Evolutionary conservation across 2,329 filamentous ascomycete genomes (phyloP).

Genomic region (Daldinia sp.): DNA sequence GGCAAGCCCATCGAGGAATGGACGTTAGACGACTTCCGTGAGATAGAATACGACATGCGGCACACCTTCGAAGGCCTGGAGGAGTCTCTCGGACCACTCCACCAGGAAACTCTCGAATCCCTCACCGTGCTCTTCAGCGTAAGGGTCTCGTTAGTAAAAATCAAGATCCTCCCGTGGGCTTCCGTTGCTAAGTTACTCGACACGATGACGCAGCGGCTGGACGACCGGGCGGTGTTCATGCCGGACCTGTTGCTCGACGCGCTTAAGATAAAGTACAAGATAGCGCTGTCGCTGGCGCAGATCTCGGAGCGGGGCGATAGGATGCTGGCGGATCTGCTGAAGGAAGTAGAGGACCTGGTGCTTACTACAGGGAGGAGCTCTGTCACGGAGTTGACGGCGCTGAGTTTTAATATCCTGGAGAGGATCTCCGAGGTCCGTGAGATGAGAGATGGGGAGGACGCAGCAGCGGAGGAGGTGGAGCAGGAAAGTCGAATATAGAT

Average conservation of each 20-base stretch:
- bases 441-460: neutral
- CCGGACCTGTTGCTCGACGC: neutral
- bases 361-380: neutral
- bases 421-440: neutral
- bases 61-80: slow-evolving; percentile 15
- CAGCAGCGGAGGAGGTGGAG: neutral
- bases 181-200: neutral
- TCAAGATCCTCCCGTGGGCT: neutral
- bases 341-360: slow-evolving; percentile 2
- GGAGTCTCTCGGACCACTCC: slow-evolving; percentile 1
- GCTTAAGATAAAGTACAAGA: slow-evolving; percentile 14
- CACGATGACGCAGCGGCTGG: neutral
- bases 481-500: neutral
- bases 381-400: neutral
- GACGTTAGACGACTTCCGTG: neutral
- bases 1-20: slow-evolving; percentile 7
- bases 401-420: slow-evolving; percentile 3
- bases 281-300: neutral
- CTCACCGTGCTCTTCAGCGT: slow-evolving; percentile 18
- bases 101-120: slow-evolving; percentile 19
- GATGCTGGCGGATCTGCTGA: slow-evolving; percentile 4
- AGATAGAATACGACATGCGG: slow-evolving; percentile 12
- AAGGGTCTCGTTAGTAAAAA: slow-evolving; percentile 8
- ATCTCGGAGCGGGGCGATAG: neutral
- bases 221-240: neutral